Base-by-base conservation (phyloP, 2,329 filamentous ascomycete genomes). In the Epichloe bromicola region DNA sequence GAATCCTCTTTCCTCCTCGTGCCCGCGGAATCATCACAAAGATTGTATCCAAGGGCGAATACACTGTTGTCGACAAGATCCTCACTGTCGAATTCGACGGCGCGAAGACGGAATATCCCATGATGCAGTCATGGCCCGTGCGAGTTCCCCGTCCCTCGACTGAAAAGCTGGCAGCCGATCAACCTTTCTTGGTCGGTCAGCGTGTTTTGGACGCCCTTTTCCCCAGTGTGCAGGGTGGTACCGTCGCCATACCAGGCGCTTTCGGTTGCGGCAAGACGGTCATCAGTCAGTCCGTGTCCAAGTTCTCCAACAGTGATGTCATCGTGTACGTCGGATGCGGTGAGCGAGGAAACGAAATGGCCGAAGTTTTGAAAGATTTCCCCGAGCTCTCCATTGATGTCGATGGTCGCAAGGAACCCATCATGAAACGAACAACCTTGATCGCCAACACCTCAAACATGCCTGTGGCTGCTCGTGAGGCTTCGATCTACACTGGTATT, bases 381-480 rank as follows among this genome's bases (percentile, higher is more conserved):
- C 93, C 93, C 53, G 90, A 97, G 79, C 86, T 98, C 58, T 86
- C 87, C 46, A 98, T 98, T 65, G 85, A 94, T 17, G 82, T 97
- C 60, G 85, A 95, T 42, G 93, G 93, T 61, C 88, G 91, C 65
- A 85, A 91, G 72, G 93, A 98, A 69, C 90, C 91, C 60, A 98
- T 98, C 75, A 98, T 98, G 93, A 98, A 98, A 82, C 91, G 93
- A 68, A 98, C 93, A 15, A 94, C 89, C 20, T 79, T 98, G 55
- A 97, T 98, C 65, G 93, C 93, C 69, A 98, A 98, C 73, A 98
- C 93, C 42, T 98, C 93, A 62, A 98, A 98, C 78, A 98, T 98
- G 93, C 93, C 93, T 55, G 93, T 98, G 64, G 93, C 93, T 57
- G 93, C 93, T 55, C 88, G 93, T 73, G 93, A 98, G 71, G 93